Evolutionary conservation across 352 stramenopile species (phyloP).

Genomic region (Globisporangium solare): DNA sequence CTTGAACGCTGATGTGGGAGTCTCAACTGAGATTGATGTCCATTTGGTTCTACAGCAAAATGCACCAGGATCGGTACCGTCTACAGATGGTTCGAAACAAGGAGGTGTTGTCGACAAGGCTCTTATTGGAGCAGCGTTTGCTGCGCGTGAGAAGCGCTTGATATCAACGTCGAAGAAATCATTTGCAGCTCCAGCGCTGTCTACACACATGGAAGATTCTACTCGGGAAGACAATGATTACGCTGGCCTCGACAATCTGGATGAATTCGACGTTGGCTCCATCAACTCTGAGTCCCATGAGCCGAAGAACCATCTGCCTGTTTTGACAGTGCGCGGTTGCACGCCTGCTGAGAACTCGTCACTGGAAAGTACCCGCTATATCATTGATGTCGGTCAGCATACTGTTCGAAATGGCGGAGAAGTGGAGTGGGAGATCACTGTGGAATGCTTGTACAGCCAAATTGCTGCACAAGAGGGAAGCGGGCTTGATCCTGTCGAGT

Average conservation of each 20-base stretch:
- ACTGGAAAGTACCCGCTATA: slow-evolving; percentile 76
- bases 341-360: slow-evolving; percentile 80
- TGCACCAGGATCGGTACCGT: slow-evolving; percentile 15
- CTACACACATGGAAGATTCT: slow-evolving; percentile 39
- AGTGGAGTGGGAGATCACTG: slow-evolving; percentile 87
- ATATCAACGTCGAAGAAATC: slow-evolving; percentile 36
- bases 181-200: slow-evolving; percentile 24
- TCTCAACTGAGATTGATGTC: slow-evolving; percentile 63
- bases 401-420: slow-evolving; percentile 83
- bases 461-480: slow-evolving; percentile 18
- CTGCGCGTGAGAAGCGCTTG: slow-evolving; percentile 54
- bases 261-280: slow-evolving; percentile 69
- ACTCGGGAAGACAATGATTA: slow-evolving; percentile 35
- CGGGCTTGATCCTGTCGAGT: slow-evolving; percentile 63
- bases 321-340: slow-evolving; percentile 71
- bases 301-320: slow-evolving; percentile 44
- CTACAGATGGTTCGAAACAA: slow-evolving; percentile 25
- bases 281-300: slow-evolving; percentile 40
- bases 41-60: slow-evolving; percentile 67
- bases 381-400: slow-evolving; percentile 85
- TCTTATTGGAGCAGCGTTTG: slow-evolving; percentile 59
- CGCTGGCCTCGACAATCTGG: slow-evolving; percentile 62
- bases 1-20: slow-evolving; percentile 38
- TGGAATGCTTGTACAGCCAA: slow-evolving; percentile 69
- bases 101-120: slow-evolving; percentile 26